Conservation (phyloP, 2,329 filamentous ascomycete species). For the Nothophaeocryptopus gaeumannii region DNA sequence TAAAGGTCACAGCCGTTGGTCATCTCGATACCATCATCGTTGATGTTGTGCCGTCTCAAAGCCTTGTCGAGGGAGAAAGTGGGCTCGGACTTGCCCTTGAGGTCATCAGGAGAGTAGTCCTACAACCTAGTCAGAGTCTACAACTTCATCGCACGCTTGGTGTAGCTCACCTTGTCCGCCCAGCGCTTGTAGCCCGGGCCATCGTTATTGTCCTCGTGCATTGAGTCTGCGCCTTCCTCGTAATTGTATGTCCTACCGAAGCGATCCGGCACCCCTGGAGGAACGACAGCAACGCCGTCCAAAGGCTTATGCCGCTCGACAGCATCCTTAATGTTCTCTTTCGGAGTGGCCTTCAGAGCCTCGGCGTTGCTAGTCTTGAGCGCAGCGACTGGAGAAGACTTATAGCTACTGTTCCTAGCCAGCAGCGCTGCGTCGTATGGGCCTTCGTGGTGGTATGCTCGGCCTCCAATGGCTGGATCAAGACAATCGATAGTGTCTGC, state of each 20-base stretch:
- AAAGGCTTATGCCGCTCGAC: constrained; percentile 72
- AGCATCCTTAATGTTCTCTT: constrained; percentile 72
- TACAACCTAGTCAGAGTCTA: constrained; percentile 21
- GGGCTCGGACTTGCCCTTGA: constrained; percentile 80
- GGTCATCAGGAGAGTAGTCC: constrained; percentile 70
- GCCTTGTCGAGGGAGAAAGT: constrained; percentile 68
- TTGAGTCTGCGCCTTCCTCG: constrained; percentile 80
- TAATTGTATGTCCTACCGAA: constrained; percentile 72
- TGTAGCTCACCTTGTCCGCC: constrained; percentile 62
- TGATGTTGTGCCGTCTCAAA: constrained; percentile 58
- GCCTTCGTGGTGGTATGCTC: constrained; percentile 80
- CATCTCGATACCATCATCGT: constrained; percentile 45
- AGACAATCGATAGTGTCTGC: constrained; percentile 79
- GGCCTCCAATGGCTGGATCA: constrained; percentile 62
- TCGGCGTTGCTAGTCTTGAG: constrained; percentile 69
- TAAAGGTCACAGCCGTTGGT: constrained; percentile 39
- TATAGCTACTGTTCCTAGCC: constrained; percentile 63
- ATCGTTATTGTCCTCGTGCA: constrained; percentile 65
- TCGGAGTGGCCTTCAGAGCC: constrained; percentile 76
- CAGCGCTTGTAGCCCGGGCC: constrained; percentile 78
- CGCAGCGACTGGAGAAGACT: constrained; percentile 71
- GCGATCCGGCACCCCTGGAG: constrained; percentile 66
- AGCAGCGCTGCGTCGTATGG: constrained; percentile 82
- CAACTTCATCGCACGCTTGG: constrained; percentile 1
- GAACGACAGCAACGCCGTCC: constrained; percentile 74